Evolutionary conservation across 2,329 filamentous ascomycete species (phyloP), one percentile per base, ranked within the genome.

Genomic region (Botryotinia globosa): DNA sequence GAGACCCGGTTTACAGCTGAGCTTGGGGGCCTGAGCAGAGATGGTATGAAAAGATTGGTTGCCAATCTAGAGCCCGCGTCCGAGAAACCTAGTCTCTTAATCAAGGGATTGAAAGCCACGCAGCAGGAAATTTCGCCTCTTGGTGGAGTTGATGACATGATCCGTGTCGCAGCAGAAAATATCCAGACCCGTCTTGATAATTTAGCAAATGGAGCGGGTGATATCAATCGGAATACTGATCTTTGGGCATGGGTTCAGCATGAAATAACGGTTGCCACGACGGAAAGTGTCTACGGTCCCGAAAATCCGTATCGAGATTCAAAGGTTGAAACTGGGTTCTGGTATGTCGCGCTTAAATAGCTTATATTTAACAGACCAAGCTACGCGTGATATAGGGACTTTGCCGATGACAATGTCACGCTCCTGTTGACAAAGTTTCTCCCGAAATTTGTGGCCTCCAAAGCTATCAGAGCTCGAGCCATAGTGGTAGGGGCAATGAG

Each of bases 181-280:
- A 59, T 39, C 44, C 29, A 54, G 42, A 7, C 34, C 20, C 42
- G 44, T 14, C 58, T 70, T 37, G 68, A 70, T 18, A 63, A 51
- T 22, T 54, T 62, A 25, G 58, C 22, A 51, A 42, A 25, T 8
- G 58, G 25, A 29, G 25, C 4, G 39, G 34, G 66, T n/a, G 51
- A 54, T 14, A 32, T 32, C 6, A 54, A 22, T 10, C 5, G 12
- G 16, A 39, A 7, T 29, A 39, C 34, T 34, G 58, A 70, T 51
- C 58, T 70, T 34, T 70, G 58, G 68, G 44, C 29, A 32, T 70
- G 68, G 68, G 44, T 63, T 22, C 68, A 70, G 42, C 68, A 70
- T 25, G 68, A 70, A 51, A 63, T 70, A 22, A 63, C 68, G 25
- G 32, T 70, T 32, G 32, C 68, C 16, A 70, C 42, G 10, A 70